Percentiles rank a stretch among this genome's conserved stretches.
phyloP scores from a whole-genome alignment of 768 basidiomycete species.

The Psilocybe azurescens region DNA sequence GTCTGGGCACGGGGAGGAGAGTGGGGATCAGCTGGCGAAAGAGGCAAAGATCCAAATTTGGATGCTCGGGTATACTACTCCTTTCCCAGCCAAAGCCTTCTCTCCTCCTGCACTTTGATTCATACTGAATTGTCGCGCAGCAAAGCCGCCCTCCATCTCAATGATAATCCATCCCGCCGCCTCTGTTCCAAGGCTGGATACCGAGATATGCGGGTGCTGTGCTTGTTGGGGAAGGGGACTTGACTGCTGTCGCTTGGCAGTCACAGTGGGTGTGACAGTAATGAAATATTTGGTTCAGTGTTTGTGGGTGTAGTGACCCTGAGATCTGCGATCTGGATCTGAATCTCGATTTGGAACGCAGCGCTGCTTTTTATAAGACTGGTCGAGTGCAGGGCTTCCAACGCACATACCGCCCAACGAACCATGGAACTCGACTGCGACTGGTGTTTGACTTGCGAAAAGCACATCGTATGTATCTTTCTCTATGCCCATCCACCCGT shows the following conservation, averaged over 20 bases:
- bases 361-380: slow-evolving; percentile 23
- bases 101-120: slow-evolving; percentile 1
- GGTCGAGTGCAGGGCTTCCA: slow-evolving; percentile 17
- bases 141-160: too few species aligned
- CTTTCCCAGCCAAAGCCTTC: slow-evolving; percentile 8
- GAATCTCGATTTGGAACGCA: slow-evolving; percentile 14
- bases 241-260: slow-evolving; percentile 2
- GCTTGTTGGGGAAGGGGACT: slow-evolving; percentile 2
- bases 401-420: slow-evolving; percentile 19
- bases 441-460: slow-evolving; percentile 74
- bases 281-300: slow-evolving; percentile 9
- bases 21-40: background rate
- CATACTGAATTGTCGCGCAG: too few species aligned
- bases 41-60: slow-evolving; percentile 7
- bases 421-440: slow-evolving; percentile 57
- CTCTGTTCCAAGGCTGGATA: too few species aligned
- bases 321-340: slow-evolving; percentile 13
- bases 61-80: background rate
- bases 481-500: background rate
- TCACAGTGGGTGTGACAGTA: slow-evolving; percentile 9
- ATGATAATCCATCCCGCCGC: too few species aligned
- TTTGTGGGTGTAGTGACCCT: slow-evolving; percentile 1
- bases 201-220: slow-evolving; percentile 21
- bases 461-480: slow-evolving; percentile 53
- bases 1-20: slow-evolving; percentile 1